Percentiles rank a stretch among this genome's conserved stretches.
These are phyloP conservation scores for Dryadomyces quercus-mongolicae DNA, from an alignment of 2,329 filamentous ascomycete species.

Conservation along the genomic window DNA sequence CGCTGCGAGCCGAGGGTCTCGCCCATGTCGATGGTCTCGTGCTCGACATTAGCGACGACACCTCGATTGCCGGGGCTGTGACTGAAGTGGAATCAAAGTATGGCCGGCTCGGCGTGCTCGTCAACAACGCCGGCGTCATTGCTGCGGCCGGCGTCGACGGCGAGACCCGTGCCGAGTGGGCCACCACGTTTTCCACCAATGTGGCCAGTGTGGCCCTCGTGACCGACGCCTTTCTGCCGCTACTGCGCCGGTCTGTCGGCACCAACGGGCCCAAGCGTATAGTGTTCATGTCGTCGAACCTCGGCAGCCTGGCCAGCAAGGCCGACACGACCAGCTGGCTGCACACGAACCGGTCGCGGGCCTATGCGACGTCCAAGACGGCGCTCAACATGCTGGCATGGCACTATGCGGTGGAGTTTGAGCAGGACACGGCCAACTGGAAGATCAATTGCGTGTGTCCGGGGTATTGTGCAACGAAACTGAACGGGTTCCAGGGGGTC, in stretches of 20 bases:
- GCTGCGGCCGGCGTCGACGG: background rate
- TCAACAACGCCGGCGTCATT: slow-evolving; percentile 20
- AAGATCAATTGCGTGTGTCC: slow-evolving; percentile 25
- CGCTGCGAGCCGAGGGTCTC: slow-evolving; percentile 15
- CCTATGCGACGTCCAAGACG: slow-evolving; percentile 17
- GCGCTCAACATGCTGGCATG: slow-evolving; percentile 18
- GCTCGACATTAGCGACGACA: slow-evolving; percentile 29
- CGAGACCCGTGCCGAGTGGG: background rate
- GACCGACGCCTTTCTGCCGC: slow-evolving; percentile 20
- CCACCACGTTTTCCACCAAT: slow-evolving; percentile 8
- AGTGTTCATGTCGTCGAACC: slow-evolving; percentile 15
- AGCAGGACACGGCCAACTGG: slow-evolving; percentile 18
- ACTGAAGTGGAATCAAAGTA: slow-evolving; percentile 15
- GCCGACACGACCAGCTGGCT: slow-evolving; percentile 3
- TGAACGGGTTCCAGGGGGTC: slow-evolving; percentile 13
- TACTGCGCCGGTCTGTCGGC: slow-evolving; percentile 18
- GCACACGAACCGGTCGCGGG: slow-evolving; percentile 6
- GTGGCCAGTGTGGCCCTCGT: slow-evolving; percentile 18
- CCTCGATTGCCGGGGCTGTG: slow-evolving; percentile 24
- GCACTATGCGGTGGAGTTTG: slow-evolving; percentile 17
- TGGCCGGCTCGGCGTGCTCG: slow-evolving; percentile 21
- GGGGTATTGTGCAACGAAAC: slow-evolving; percentile 20
- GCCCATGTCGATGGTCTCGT: slow-evolving; percentile 22
- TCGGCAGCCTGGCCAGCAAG: slow-evolving; percentile 13
- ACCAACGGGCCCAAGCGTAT: slow-evolving; percentile 11